phyloP scores from a whole-genome alignment of 164 flowering plant species.

The Stephania cephalantha region DNA sequence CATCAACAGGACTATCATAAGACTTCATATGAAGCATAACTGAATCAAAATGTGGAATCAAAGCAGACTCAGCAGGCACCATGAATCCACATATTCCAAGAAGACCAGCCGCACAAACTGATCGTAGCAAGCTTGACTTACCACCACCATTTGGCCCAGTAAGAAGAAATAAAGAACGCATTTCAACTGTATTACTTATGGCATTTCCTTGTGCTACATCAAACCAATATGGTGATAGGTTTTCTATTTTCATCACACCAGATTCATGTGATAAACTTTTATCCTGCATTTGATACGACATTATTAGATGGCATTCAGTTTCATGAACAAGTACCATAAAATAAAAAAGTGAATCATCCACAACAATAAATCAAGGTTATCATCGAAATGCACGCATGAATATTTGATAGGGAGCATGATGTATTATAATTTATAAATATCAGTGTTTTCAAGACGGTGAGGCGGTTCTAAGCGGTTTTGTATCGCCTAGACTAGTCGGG shows the following conservation, averaged over 20 bases:
- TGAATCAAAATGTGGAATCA: slow-evolving; percentile 89
- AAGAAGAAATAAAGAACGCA: slow-evolving; percentile 81
- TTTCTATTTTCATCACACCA: slow-evolving; percentile 52
- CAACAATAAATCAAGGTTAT: no score
- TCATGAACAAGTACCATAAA: no score
- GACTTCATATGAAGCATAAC: slow-evolving; percentile 98
- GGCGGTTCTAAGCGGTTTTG: no score
- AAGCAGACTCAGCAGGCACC: slow-evolving; percentile 91
- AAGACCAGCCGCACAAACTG: slow-evolving; percentile 87
- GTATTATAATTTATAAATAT: no score
- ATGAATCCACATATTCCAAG: slow-evolving; percentile 95
- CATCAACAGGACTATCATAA: slow-evolving; percentile 97
- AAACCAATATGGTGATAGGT: slow-evolving; percentile 93
- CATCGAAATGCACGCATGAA: no score
- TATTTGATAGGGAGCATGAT: no score
- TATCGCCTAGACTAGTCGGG: no score
- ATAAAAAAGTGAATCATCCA: no score
- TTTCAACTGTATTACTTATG: slow-evolving; percentile 64
- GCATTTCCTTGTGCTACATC: slow-evolving; percentile 80
- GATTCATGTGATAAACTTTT: slow-evolving; percentile 25
- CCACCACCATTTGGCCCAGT: slow-evolving; percentile 99
- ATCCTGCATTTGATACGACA: slow-evolving; percentile 30
- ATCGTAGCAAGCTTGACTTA: slow-evolving; percentile 91
- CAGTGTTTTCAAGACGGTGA: no score
- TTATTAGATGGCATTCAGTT: background rate